Base-by-base conservation (phyloP, 495 filamentous ascomycete species). In the Cryomyces antarcticus region DNA sequence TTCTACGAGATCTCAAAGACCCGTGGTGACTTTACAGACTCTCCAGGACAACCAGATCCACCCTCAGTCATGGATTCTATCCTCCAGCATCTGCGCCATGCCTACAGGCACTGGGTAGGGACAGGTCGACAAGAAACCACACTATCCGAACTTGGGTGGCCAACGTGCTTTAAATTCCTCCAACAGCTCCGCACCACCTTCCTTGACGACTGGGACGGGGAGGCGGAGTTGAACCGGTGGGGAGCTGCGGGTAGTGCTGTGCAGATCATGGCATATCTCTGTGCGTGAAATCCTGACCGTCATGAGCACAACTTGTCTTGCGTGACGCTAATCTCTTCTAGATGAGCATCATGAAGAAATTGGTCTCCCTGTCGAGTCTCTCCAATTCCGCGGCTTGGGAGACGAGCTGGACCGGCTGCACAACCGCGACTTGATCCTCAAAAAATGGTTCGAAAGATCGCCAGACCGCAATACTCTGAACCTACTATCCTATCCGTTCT, bases 161-260 rank as follows among this genome's bases (percentile, higher is more conserved):
- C 49, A 11, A 41, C 48, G n/a, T 48, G 42, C 4, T 37, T 41
- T 30, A 38, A 41, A 7, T 51, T 85, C n/a, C 60, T 86, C 6
- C 82, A 87, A 52, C 88, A 80, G 82, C 70, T 85, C 13, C 70
- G 77, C 42, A 75, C 78, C 0, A 67, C 86, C 10, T 70, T 92
- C 52, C 54, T 88, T 10, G 72, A 76, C 33, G 73, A 78, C 47
- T 92, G 83, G 83, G 72, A 83, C 51, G 80, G 81, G 5, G 72
- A 72, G 44, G 70, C 79, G 1, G 72, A 76, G 31, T 68, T 89
- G 42, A 61, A 70, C 1, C 69, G 68, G 39, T 73, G 74, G 53
- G 72, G 76, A 28, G 62, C 75, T 24, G 73, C 80, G 38, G 80
- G 79, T 38, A 78, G 78, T 30, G 79, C 80, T 29, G 61, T 95